These are phyloP conservation scores for Euphorbia pulcherrima DNA, from an alignment of 345 rosid species.

Conservation along the genomic window DNA sequence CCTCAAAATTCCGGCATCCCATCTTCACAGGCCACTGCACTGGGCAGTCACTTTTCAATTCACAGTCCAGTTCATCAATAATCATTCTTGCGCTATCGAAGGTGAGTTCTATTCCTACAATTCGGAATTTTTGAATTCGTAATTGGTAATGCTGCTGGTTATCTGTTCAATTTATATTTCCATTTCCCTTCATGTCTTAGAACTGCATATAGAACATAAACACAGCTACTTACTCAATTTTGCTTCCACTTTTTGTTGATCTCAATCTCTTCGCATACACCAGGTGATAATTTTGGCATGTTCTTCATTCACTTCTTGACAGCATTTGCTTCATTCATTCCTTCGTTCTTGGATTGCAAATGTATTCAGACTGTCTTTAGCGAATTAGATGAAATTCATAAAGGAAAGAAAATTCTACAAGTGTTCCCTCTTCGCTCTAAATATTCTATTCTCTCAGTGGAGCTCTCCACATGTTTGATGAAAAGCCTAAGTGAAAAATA, in stretches of 20 bases:
- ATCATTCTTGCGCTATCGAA: too few relatives aligned
- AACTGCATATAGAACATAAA: too few relatives aligned
- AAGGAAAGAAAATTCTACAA: background rate
- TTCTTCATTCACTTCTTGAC: background rate
- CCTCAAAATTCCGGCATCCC: too few relatives aligned
- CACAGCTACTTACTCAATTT: too few relatives aligned
- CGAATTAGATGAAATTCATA: background rate
- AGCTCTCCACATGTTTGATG: background rate
- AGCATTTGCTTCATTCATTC: background rate
- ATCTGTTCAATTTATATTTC: too few relatives aligned
- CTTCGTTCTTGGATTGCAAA: background rate
- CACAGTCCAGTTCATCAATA: too few relatives aligned
- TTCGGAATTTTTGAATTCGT: too few relatives aligned
- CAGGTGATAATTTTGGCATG: background rate
- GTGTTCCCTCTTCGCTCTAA: background rate
- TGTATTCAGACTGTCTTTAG: background rate
- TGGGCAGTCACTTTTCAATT: too few relatives aligned
- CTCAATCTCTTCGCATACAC: background rate
- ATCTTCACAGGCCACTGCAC: too few relatives aligned
- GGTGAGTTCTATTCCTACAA: too few relatives aligned
- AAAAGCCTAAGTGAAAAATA: background rate
- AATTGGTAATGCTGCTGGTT: too few relatives aligned
- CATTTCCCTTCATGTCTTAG: too few relatives aligned
- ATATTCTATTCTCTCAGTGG: background rate
- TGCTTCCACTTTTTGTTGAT: background rate